Evolutionary conservation across 371 early-diverging fungal species (phyloP), one percentile per base, ranked within the genome.

Genomic region (Mucor circinelloides): DNA sequence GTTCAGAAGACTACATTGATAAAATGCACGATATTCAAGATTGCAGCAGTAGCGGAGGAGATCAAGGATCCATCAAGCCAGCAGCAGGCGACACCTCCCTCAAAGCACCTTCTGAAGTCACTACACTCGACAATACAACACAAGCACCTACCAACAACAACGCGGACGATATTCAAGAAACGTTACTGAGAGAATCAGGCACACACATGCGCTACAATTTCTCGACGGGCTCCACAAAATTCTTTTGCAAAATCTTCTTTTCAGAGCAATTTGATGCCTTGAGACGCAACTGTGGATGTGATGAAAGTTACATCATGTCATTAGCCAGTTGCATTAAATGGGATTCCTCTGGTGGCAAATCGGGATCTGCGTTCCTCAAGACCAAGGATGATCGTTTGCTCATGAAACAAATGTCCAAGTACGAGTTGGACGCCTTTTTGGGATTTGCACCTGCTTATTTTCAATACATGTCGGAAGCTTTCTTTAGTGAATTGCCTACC

Each of bases 391-490:
- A 97, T 73, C 91, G 97, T 54, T 85, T 96, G 27, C 86, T 99
- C 57, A 90, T 97, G 85, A 99, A 99, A 77, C 93, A 97, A 76
- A 87, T 97, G 64, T 91, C 90, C 17, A 89, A 86, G 52, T 86
- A 89, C 15, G 99, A 99, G 70, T 74, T 94, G 62, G 97, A 96
- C 67, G 96, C 97, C 0, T 91, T 99, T 66, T 76, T 93, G 38
- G 86, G 90, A 63, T 97, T 98, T 85, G 97, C 99, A 2, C 97
- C 98, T 6, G 85, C 87, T 15, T 99, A 99, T 74, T 97, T 99
- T 72, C 90, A 93, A 69, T 94, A 97, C 76, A 91, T 97, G 91
- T 87, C 91, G 15, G 84, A 92, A 72, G 93, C 94, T 13, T 88
- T 94, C 67, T 93, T 92, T 70, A 87, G 93, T 63, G 94, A 92